A percentile compares a stretch with the other conserved stretches of the same genome.
These are phyloP conservation scores for Penicillium alfredii DNA, from an alignment of 495 filamentous ascomycete genomes.

Conservation along the genomic window DNA sequence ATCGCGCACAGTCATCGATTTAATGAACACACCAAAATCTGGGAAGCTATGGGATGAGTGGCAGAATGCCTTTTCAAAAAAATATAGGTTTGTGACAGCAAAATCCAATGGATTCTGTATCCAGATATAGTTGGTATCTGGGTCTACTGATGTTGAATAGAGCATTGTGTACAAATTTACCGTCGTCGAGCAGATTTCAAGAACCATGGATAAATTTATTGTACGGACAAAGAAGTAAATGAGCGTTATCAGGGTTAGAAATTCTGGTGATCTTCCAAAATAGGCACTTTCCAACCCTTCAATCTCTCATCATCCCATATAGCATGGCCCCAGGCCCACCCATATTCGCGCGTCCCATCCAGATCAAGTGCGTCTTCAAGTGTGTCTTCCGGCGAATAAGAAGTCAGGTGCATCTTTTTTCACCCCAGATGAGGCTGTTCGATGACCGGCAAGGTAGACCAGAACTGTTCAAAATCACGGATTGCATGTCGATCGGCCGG, in stretches of 20 bases:
- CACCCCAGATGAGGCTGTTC: slow-evolving; percentile 14
- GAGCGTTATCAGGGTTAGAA: no score
- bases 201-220: no score
- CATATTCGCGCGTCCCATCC: no score
- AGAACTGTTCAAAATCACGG: slow-evolving; percentile 12
- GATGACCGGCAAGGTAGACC: slow-evolving; percentile 10
- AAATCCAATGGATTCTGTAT: no score
- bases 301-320: background rate
- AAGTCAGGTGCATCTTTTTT: slow-evolving; percentile 2
- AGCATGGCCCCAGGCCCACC: no score
- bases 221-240: no score
- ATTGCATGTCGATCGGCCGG: slow-evolving; percentile 11
- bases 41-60: slow-evolving; percentile 25
- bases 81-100: no score
- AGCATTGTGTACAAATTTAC: no score
- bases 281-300: slow-evolving; percentile 3
- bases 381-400: background rate
- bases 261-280: background rate
- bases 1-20: slow-evolving; percentile 27
- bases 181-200: no score
- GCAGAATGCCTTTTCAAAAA: no score
- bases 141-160: no score
- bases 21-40: slow-evolving; percentile 28
- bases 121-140: no score
- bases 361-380: background rate